Conservation (phyloP, 108 stramenopile genomes). For the Skeletonema menzelii region DNA sequence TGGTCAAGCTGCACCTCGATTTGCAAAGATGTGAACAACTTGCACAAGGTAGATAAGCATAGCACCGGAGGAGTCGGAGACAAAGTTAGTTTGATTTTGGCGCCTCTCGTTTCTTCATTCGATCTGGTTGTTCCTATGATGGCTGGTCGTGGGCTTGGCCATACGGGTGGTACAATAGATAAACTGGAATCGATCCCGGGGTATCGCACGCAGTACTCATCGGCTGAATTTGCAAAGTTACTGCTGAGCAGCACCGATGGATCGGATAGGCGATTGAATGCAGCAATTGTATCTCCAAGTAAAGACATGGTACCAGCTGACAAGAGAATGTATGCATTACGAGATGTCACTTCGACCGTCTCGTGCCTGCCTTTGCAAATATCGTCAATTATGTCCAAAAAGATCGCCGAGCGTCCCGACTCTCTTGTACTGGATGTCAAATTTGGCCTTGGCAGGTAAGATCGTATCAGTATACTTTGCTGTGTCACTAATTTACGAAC, state of each 20-base stretch:
- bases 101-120: slow-evolving; percentile 73
- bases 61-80: slow-evolving; percentile 86
- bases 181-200: slow-evolving; percentile 85
- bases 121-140: slow-evolving; percentile 81
- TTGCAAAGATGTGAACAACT: not conserved
- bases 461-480: not conserved
- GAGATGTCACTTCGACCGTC: slow-evolving; percentile 85
- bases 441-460: slow-evolving; percentile 33
- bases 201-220: slow-evolving; percentile 43
- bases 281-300: slow-evolving; percentile 63
- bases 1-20: slow-evolving; percentile 34
- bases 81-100: slow-evolving; percentile 74
- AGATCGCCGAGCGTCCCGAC: slow-evolving; percentile 82
- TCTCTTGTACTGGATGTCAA: slow-evolving; percentile 83
- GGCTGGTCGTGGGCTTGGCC: slow-evolving; percentile 83
- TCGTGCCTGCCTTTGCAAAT: slow-evolving; percentile 72
- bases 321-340: slow-evolving; percentile 77
- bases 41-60: slow-evolving; percentile 75
- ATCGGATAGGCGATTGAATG: slow-evolving; percentile 1
- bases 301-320: slow-evolving; percentile 71
- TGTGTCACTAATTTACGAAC: not conserved
- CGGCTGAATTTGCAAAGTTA: slow-evolving; percentile 53
- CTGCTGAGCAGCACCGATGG: slow-evolving; percentile 20
- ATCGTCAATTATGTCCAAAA: slow-evolving; percentile 80
- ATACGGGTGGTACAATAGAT: slow-evolving; percentile 90